phyloP scores from a whole-genome alignment of 169 alveolate species.

The Perkinsus olseni region DNA sequence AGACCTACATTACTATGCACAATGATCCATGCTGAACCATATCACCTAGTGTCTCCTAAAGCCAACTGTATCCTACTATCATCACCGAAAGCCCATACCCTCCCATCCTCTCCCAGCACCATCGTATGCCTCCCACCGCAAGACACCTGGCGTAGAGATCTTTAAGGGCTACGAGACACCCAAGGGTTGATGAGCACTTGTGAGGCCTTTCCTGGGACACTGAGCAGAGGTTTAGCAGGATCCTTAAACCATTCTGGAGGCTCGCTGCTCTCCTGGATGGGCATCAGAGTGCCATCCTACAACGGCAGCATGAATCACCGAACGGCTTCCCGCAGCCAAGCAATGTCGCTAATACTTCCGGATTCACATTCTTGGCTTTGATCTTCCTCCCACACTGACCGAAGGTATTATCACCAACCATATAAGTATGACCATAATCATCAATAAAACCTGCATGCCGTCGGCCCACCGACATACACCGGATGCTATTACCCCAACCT shows the following conservation, averaged over 20 bases:
- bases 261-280: not conserved
- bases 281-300: not conserved
- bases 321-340: not conserved
- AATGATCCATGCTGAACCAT: not conserved
- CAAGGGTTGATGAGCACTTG: not conserved
- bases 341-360: not conserved
- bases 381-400: not conserved
- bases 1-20: not conserved
- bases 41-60: not conserved
- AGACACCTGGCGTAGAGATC: not conserved
- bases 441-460: not conserved
- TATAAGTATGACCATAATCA: not conserved
- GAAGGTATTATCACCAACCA: not conserved
- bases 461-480: not conserved
- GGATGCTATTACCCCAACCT: not conserved
- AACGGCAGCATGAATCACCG: not conserved
- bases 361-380: not conserved
- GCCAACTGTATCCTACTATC: not conserved
- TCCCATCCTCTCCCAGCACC: not conserved
- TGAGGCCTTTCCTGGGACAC: not conserved
- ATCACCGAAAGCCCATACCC: not conserved
- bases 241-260: not conserved
- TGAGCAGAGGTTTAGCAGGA: not conserved
- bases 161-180: not conserved
- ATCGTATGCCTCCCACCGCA: not conserved